These are phyloP conservation scores for Cyclotella atomus DNA, from an alignment of 108 stramenopile species.

Conservation along the genomic window DNA sequence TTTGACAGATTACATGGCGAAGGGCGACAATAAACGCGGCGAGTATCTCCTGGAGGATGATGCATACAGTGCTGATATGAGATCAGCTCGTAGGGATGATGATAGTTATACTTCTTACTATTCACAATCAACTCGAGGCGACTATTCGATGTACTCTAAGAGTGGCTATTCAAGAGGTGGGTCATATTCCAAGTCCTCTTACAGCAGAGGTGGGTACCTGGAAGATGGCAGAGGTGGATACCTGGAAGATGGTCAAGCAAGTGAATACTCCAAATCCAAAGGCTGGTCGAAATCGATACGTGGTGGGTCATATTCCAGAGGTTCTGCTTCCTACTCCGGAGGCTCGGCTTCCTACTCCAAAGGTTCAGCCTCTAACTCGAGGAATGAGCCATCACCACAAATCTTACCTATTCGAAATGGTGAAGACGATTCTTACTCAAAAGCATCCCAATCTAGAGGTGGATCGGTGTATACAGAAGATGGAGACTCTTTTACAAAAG, in stretches of 20 bases:
- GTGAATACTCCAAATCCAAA: not conserved
- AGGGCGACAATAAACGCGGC: constrained; percentile 7
- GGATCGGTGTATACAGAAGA: constrained; percentile 4
- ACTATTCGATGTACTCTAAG: not conserved
- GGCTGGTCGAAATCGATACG: not conserved
- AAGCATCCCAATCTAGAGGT: constrained; percentile 4
- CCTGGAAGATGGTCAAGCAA: not conserved
- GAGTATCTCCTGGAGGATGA: constrained; percentile 27
- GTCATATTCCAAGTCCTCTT: not conserved
- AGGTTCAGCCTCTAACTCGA: no score
- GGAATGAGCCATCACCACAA: not conserved
- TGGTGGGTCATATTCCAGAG: not conserved
- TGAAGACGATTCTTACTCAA: not conserved
- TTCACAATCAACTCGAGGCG: constrained; percentile 1
- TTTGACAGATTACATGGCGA: constrained; percentile 27
- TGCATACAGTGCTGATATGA: constrained; percentile 25
- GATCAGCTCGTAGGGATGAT: not conserved
- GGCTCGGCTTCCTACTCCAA: no score
- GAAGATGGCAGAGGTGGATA: not conserved
- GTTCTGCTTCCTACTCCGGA: no score
- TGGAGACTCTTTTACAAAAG: constrained; percentile 13
- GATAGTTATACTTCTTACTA: not conserved
- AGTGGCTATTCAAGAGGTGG: constrained; percentile 4
- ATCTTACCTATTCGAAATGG: not conserved
- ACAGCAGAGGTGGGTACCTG: constrained; percentile 2